phyloP scores from a whole-genome alignment of 2,329 filamentous ascomycete genomes.

The Colletotrichum kahawae region DNA sequence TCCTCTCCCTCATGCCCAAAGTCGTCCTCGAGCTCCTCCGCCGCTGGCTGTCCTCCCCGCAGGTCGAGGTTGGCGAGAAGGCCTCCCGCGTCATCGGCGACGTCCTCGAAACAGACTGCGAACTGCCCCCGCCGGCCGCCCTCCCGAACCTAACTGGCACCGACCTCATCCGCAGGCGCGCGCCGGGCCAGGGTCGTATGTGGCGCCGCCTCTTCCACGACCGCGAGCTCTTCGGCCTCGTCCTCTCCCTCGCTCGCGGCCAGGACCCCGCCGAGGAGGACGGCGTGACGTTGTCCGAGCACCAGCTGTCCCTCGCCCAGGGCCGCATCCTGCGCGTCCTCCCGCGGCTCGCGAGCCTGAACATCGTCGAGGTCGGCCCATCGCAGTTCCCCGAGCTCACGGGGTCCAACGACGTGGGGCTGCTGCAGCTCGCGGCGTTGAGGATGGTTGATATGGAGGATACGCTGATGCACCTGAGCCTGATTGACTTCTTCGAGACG shows the following conservation, averaged over 20 bases:
- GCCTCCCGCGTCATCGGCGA: slow-evolving; percentile 56
- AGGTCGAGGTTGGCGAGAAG: slow-evolving; percentile 61
- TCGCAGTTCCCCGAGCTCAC: slow-evolving; percentile 40
- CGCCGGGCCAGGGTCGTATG: slow-evolving; percentile 54
- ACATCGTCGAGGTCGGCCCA: slow-evolving; percentile 45
- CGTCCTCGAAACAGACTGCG: slow-evolving; percentile 61
- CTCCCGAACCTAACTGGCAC: slow-evolving; percentile 27
- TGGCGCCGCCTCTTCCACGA: slow-evolving; percentile 60
- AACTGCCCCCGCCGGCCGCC: slow-evolving; percentile 27
- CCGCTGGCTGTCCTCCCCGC: slow-evolving; percentile 57
- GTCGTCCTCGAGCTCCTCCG: slow-evolving; percentile 53
- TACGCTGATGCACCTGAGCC: slow-evolving; percentile 52
- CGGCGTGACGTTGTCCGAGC: slow-evolving; percentile 25
- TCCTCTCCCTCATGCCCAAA: slow-evolving; percentile 53
- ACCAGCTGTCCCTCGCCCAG: slow-evolving; percentile 55
- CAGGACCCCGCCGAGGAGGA: slow-evolving; percentile 29
- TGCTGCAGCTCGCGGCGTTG: slow-evolving; percentile 57
- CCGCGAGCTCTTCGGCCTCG: slow-evolving; percentile 46
- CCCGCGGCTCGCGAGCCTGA: slow-evolving; percentile 52
- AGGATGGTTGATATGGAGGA: slow-evolving; percentile 57
- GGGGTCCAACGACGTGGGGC: slow-evolving; percentile 35
- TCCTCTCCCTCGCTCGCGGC: slow-evolving; percentile 44
- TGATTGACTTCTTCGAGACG: slow-evolving; percentile 60
- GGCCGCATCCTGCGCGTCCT: slow-evolving; percentile 57
- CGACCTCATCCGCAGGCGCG: slow-evolving; percentile 41